Base-by-base conservation (phyloP, 352 stramenopile species). In the Pythium guiyangense region DNA sequence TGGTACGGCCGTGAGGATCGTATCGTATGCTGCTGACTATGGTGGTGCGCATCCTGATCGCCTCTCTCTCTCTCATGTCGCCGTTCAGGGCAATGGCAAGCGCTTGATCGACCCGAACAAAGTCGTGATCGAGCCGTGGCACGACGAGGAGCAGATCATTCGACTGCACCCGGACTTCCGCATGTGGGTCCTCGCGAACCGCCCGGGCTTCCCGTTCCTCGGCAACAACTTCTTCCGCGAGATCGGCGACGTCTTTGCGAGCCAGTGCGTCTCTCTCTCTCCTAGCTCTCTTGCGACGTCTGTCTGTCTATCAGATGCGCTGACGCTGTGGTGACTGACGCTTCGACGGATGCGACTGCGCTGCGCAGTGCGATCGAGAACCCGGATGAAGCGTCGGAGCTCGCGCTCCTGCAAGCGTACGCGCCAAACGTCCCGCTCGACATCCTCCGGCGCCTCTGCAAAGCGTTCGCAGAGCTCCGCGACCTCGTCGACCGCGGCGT, bases 221-320 rank as follows among this genome's bases (percentile, higher is more conserved):
- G 96, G 96, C n/a, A 98, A 99, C 78, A 96, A 98, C 58, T 96
- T 98, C 34, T 97, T 96, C 66, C 67, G 80, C 6, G 88, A 97
- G 64, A 97, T 98, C 55, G 90, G 90, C 25, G 96, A 98, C 63
- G 84, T 95, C 31, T 98, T 98, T 71, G 84, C 90, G 2, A 95
- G 77, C 67, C 84, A 97, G 81, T 92, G 80, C 42, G 77, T 73
- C 10, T n/a, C n/a, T n/a, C n/a, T 22, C 6, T 14, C 6, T 40
- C 17, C 42, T 35, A 45, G 37, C 2, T 34, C 22, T 27, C n/a
- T n/a, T n/a, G n/a, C 44, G 18, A n/a, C 6, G 9, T 10, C 31
- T n/a, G n/a, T n/a, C n/a, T n/a, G n/a, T n/a, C n/a, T n/a, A n/a
- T n/a, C n/a, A n/a, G n/a, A n/a, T n/a, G n/a, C n/a, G n/a, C n/a